Conservation (phyloP, 352 stramenopile species). For the Globisporangium heterothallicum region DNA sequence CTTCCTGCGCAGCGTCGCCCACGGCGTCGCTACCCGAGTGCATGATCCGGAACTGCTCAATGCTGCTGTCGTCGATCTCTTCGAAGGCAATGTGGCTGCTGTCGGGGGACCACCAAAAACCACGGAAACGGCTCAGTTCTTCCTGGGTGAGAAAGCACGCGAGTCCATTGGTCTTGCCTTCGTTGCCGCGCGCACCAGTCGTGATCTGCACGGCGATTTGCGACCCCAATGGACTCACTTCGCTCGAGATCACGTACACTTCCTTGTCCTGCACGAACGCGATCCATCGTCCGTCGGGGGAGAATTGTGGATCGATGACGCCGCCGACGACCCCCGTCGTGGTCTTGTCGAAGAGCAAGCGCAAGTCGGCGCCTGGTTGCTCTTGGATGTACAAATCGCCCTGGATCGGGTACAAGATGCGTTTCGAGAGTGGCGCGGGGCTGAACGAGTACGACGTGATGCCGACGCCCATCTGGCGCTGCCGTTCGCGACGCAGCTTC, state of each 20-base stretch:
- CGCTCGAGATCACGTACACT: constrained; percentile 87
- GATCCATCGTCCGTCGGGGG: constrained; percentile 88
- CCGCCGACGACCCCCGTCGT: constrained; percentile 59
- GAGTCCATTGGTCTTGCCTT: constrained; percentile 88
- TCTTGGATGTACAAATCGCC: constrained; percentile 95
- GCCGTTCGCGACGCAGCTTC: constrained; percentile 87
- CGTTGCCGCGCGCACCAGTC: constrained; percentile 54
- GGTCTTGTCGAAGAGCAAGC: constrained; percentile 86
- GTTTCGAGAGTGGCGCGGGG: constrained; percentile 43
- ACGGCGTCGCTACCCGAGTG: constrained; percentile 84
- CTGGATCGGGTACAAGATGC: constrained; percentile 88
- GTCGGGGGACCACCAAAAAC: constrained; percentile 95
- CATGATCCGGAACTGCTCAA: constrained; percentile 94
- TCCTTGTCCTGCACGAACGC: constrained; percentile 94
- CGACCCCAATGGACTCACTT: constrained; percentile 23
- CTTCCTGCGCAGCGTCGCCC: constrained; percentile 54
- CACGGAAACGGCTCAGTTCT: constrained; percentile 94
- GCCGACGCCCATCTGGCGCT: constrained; percentile 88
- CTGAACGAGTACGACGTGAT: constrained; percentile 91
- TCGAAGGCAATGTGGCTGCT: constrained; percentile 85
- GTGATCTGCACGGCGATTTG: constrained; percentile 68
- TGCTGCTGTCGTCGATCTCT: constrained; percentile 91
- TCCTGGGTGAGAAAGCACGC: constrained; percentile 98
- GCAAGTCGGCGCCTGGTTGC: constrained; percentile 47
- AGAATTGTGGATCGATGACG: constrained; percentile 93